A percentile compares a stretch with the other conserved stretches of the same genome.
phyloP scores from a whole-genome alignment of 768 basidiomycete species.

The Dictyophora rubrovolvata region DNA sequence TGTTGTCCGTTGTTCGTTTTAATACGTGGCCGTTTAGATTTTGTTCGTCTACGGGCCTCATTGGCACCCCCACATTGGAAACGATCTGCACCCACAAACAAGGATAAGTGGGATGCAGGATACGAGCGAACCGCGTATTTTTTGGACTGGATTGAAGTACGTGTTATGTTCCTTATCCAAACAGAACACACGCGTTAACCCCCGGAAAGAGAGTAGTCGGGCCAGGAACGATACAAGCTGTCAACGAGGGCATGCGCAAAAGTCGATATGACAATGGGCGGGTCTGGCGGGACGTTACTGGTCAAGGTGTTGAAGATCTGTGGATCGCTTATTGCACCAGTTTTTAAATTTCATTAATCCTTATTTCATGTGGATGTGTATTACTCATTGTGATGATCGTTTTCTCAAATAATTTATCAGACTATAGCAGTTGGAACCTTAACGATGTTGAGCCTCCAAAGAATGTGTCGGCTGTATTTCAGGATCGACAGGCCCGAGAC shows the following conservation, averaged over 20 bases:
- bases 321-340: slow-evolving; percentile 41
- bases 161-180: background rate
- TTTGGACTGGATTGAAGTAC: slow-evolving; percentile 43
- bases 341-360: too few species aligned
- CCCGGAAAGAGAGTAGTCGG: slow-evolving; percentile 38
- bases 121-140: slow-evolving; percentile 70
- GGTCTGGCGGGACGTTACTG: slow-evolving; percentile 45
- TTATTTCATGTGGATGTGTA: too few species aligned
- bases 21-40: slow-evolving; percentile 36
- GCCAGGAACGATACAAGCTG: slow-evolving; percentile 40
- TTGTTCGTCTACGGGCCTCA: slow-evolving; percentile 51
- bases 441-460: too few species aligned
- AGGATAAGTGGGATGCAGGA: slow-evolving; percentile 61
- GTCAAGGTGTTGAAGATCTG: slow-evolving; percentile 40
- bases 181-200: background rate
- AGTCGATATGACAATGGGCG: slow-evolving; percentile 34
- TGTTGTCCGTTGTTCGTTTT: background rate
- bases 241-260: slow-evolving; percentile 47
- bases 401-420: too few species aligned
- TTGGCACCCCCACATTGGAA: slow-evolving; percentile 66
- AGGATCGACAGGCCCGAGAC: too few species aligned
- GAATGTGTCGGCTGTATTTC: too few species aligned
- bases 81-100: slow-evolving; percentile 22
- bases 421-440: too few species aligned
- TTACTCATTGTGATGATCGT: too few species aligned